Base-by-base conservation (phyloP, 306 rosid species). In the Dalbergia cultrata region DNA sequence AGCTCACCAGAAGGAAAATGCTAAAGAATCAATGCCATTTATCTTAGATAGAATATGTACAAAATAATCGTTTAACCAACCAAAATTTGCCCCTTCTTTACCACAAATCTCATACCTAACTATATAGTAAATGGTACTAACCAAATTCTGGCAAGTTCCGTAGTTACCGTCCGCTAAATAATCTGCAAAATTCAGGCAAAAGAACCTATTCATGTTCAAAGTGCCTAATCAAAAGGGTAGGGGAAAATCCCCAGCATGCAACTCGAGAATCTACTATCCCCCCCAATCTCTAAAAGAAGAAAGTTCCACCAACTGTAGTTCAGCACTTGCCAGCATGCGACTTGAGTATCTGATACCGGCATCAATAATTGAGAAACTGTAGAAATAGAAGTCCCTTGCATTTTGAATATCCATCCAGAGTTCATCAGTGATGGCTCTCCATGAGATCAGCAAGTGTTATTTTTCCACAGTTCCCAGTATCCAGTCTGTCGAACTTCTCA, bases 381-480 rank as follows among this genome's bases (percentile, higher is more conserved):
- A 37, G 62, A 19, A 43, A 33, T n/a, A 70, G 70, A 17, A 39
- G 54, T 54, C 52, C 62, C 68, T 17, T 21, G 70, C 43, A 43
- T 19, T 14, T 45, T 22, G 8, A 43, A 31, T 13, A 44, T 11
- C 53, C 10, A 9, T 5, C 31, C 54, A 22, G 45, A 76, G 41
- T 62, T 65, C 65, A 67, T 84, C 84, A 54, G 81, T 71, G 78
- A 52, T 64, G 88, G 82, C 37, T 37, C 44, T 79, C 88, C 92
- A 84, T 77, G 72, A 93, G 98, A 93, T 93, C 94, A 52, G 84
- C 92, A 68, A 96, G 97, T 5, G 90, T 92, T 76, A 93, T 89
- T 84, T 92, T 90, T 75, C 99, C 99, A 26, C 94, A 90, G 68
- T 96, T 92, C 43, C 97, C 91, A 0, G 86, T 3, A 79, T 96